phyloP scores from a whole-genome alignment of 2,329 filamentous ascomycete genomes.

The Colletotrichum tofieldiae region DNA sequence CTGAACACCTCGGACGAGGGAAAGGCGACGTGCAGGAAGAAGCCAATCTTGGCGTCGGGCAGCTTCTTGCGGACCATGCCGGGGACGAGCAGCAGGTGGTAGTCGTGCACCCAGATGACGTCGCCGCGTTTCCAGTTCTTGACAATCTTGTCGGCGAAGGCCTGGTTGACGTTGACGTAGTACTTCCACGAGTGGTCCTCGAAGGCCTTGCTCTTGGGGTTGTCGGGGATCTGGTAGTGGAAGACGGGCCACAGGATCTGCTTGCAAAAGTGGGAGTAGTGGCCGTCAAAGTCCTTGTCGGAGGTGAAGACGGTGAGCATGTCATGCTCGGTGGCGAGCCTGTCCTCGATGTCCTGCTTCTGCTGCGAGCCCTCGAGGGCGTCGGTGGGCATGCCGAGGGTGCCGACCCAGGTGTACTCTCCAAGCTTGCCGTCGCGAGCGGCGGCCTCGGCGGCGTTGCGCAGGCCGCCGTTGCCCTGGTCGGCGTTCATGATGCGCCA shows the following conservation, averaged over 20 bases:
- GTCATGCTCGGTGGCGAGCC: slow-evolving; percentile 84
- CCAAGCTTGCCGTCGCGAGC: slow-evolving; percentile 77
- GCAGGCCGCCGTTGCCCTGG: slow-evolving; percentile 92
- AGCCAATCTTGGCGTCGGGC: slow-evolving; percentile 94
- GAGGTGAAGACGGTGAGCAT: slow-evolving; percentile 88
- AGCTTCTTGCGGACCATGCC: slow-evolving; percentile 91
- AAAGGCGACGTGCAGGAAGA: slow-evolving; percentile 96
- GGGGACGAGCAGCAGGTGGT: slow-evolving; percentile 91
- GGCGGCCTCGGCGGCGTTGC: slow-evolving; percentile 88
- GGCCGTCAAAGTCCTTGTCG: slow-evolving; percentile 94
- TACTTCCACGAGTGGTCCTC: slow-evolving; percentile 97
- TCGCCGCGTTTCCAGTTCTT: slow-evolving; percentile 95
- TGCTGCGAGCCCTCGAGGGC: slow-evolving; percentile 81
- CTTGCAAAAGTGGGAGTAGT: slow-evolving; percentile 97
- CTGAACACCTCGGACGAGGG: slow-evolving; percentile 97
- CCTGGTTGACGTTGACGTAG: slow-evolving; percentile 93
- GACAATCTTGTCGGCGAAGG: slow-evolving; percentile 91
- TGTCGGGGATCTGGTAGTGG: slow-evolving; percentile 98
- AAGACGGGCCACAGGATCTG: slow-evolving; percentile 98
- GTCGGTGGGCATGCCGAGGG: slow-evolving; percentile 94
- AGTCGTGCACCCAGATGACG: slow-evolving; percentile 95
- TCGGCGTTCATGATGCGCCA: slow-evolving; percentile 90
- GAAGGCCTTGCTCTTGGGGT: slow-evolving; percentile 98
- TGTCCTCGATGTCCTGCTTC: slow-evolving; percentile 87
- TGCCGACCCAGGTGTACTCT: slow-evolving; percentile 92